phyloP scores from a whole-genome alignment of 352 stramenopile genomes.

The Peronosclerospora sorghi region DNA sequence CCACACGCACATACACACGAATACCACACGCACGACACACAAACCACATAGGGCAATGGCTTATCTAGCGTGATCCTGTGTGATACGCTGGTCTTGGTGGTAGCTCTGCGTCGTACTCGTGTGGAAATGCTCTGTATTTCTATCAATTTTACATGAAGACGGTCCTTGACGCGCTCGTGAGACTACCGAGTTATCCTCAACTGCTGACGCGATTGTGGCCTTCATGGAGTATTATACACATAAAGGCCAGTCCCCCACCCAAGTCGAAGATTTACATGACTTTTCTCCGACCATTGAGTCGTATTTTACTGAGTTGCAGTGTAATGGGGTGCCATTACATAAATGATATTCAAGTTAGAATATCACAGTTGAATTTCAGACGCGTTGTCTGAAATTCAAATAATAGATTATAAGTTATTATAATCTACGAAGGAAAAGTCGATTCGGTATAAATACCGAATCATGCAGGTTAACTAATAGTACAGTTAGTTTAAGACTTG shows the following conservation, averaged over 20 bases:
- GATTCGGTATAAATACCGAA: no score
- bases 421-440: no score
- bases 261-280: constrained; percentile 15
- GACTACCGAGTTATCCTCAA: constrained; percentile 5
- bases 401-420: no score
- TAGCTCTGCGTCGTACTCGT: constrained; percentile 87
- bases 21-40: no score
- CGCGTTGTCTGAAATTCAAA: no score
- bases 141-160: constrained; percentile 85
- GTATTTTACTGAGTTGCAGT: constrained; percentile 89
- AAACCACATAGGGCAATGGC: constrained; percentile 83
- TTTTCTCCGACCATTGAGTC: constrained; percentile 65
- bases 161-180: constrained; percentile 41
- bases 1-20: no score
- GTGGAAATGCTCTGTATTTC: constrained; percentile 94
- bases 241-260: constrained; percentile 15
- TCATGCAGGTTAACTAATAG: no score
- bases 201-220: constrained; percentile 11
- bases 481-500: no score
- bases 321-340: no score
- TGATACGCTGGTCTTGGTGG: constrained; percentile 37
- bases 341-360: no score
- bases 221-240: constrained; percentile 33
- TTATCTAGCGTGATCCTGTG: constrained; percentile 40
- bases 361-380: no score